Base-by-base conservation (phyloP, 176 grass and related monocot species). In the Phoenix dactylifera region DNA sequence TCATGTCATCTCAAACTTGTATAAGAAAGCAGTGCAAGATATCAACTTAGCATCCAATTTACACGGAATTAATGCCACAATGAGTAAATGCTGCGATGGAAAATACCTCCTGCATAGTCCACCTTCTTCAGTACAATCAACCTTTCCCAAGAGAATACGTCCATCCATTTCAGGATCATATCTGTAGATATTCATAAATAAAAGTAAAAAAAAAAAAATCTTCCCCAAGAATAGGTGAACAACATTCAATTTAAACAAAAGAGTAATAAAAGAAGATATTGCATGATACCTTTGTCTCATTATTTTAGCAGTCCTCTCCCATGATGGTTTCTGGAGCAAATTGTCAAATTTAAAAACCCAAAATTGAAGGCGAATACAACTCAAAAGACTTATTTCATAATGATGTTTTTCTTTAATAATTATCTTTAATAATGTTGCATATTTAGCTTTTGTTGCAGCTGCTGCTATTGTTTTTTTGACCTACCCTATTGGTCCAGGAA, bases 111-210 rank as follows among this genome's bases (percentile, higher is more conserved):
- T 87, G 69, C 94, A 98, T 62, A 93, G 70, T 7, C 89, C 94
- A 66, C 12, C 28, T 71, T 89, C 75, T 18, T 71, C 62, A 48
- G 88, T 89, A 78, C 94, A 98, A 74, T 98, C 94, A 83, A 92
- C 88, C 16, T 79, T 98, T 68, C 64, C 79, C 24, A 92, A 64
- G 69, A 98, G 62, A 69, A 98, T 98, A 64, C 87, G 77, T 28
- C 88, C 88, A 74, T 98, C 94, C 70, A 89, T 92, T 76, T 92
- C 94, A 72, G 88, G 94, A 75, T 98, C 84, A 92, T 92, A 83
- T 81, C 94, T 98, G 65, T 63, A 82, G 26, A 59, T 52, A 62
- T 18, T 32, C 50, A 52, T 57, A 72, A 51, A 29, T 53, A 22
- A 26, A 59, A 32, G 44, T 26, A 17, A 0, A 18, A 66, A 54